Evolutionary conservation across 176 grass and related monocot genomes (phyloP).

Genomic region (Raddia guianensis): DNA sequence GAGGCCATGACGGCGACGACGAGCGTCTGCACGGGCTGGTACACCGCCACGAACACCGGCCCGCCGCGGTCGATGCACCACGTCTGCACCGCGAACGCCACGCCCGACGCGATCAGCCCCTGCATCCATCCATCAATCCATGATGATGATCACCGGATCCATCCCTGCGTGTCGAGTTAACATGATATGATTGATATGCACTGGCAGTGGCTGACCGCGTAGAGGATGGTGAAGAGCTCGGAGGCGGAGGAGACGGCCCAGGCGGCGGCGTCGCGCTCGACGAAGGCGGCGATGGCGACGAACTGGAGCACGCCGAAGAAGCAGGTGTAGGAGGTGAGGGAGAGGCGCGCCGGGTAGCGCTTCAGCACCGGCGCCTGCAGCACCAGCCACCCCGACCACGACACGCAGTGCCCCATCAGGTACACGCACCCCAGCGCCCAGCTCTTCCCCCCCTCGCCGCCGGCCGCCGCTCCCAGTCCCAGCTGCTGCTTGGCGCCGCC

Average conservation of each 20-base stretch:
- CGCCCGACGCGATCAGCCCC: conserved; percentile 93
- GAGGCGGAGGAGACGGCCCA: conserved; percentile 89
- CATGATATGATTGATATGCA: too few relatives aligned
- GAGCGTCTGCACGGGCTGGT: conserved; percentile 95
- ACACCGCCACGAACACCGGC: conserved; percentile 95
- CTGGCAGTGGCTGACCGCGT: conserved; percentile 55
- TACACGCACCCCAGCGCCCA: conserved; percentile 96
- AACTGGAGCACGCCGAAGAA: conserved; percentile 99
- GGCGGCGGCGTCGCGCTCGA: conserved; percentile 80
- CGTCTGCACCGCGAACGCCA: conserved; percentile 96
- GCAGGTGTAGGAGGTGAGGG: conserved; percentile 97
- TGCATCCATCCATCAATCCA: conserved; percentile 30
- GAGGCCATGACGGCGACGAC: conserved; percentile 95
- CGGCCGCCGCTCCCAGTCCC: conserved; percentile 9
- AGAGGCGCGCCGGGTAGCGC: conserved; percentile 90
- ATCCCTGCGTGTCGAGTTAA: too few relatives aligned
- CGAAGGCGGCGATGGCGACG: conserved; percentile 93
- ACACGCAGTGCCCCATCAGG: conserved; percentile 94
- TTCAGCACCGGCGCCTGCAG: conserved; percentile 96
- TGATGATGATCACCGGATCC: too few relatives aligned
- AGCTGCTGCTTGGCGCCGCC: not conserved
- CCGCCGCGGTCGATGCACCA: conserved; percentile 98
- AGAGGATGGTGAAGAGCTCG: conserved; percentile 94
- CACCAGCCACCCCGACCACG: conserved; percentile 98
- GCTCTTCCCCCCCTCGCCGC: conserved; percentile 50